Evolutionary conservation across 805 yeast species (phyloP).

Genomic region (Sungouiella thailandica): DNA sequence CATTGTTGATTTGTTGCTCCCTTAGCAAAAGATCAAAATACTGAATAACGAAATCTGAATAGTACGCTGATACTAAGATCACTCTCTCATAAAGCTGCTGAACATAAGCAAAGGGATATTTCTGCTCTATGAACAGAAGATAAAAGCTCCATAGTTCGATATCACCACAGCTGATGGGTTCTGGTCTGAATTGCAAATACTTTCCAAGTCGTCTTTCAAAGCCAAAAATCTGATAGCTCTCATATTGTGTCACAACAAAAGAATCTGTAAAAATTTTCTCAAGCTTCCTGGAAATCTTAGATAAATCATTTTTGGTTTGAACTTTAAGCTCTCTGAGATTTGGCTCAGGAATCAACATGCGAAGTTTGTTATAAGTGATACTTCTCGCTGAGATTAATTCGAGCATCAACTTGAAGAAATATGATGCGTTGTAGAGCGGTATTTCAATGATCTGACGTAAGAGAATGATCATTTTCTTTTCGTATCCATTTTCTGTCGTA

Average conservation of each 20-base stretch:
- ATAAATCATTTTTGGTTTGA: conserved; percentile 18
- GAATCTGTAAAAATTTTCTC: conserved; percentile 48
- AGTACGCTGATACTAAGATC: conserved; percentile 39
- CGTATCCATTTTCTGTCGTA: conserved; percentile 18
- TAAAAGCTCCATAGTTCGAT: conserved; percentile 57
- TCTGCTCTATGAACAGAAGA: conserved; percentile 47
- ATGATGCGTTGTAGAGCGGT: conserved; percentile 51
- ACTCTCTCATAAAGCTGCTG: conserved; percentile 45
- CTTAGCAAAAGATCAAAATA: conserved; percentile 40
- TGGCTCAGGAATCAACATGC: conserved; percentile 15
- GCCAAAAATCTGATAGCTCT: conserved; percentile 43
- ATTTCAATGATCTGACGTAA: conserved; percentile 48
- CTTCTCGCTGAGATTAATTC: conserved; percentile 25
- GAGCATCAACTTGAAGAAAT: conserved; percentile 38
- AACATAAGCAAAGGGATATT: conserved; percentile 16
- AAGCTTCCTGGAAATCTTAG: conserved; percentile 28
- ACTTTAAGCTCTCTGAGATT: conserved; percentile 12
- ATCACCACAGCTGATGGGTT: conserved; percentile 38
- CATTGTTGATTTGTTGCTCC: conserved; percentile 24
- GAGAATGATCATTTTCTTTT: conserved; percentile 35
- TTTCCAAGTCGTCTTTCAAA: conserved; percentile 41
- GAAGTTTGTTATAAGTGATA: conserved; percentile 9
- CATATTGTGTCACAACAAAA: conserved; percentile 52
- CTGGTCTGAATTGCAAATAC: conserved; percentile 13
- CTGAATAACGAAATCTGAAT: conserved; percentile 46